Evolutionary conservation across 2,329 filamentous ascomycete species (phyloP), one percentile per base, ranked within the genome.

Genomic region (Sarocladium brachiariae): DNA sequence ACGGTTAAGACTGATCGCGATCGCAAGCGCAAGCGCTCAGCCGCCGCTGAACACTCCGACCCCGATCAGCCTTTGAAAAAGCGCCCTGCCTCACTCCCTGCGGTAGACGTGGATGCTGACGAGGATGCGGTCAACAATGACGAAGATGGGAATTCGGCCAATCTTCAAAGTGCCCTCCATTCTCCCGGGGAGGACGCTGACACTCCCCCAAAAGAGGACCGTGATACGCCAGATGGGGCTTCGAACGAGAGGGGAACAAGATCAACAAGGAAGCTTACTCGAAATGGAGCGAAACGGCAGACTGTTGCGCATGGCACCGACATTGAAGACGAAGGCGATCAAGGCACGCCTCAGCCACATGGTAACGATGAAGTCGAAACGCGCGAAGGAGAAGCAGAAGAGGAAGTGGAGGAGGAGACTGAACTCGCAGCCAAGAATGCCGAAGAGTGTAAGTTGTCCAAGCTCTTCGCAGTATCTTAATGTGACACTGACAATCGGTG

Each of bases 371-470:
- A 76, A 47, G 62, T 65, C 19, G 67, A 75, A 18, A 65, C 65
- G 21, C 72, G 71, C 24, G 78, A 75, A 43, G 83, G 77, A 24
- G 77, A 82, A 33, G 70, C 63, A 43, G 77, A 82, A 51, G 70
- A 71, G 57, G 80, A 83, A 57, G 70, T 73, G 51, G 77, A 81
- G 55, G 80, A 81, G 54, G 81, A 84, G 55, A 71, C 73, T 2
- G 81, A 84, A 56, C 74, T 71, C 45, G 75, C 72, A 18, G 73
- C 77, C 48, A 81, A 68, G 50, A 83, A 83, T 53, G 78, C 82
- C 53, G 84, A 87, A 78, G 81, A 84, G 61, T 63, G 82, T 80
- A 77, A 66, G 77, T 60, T 30, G 47, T 31, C 18, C 33, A 45
- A 47, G 47, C 43, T 35, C 54, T 45, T 24, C 25, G 33, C 13